Base-by-base conservation (phyloP, 495 filamentous ascomycete species). In the Daldinia caldariorum region DNA sequence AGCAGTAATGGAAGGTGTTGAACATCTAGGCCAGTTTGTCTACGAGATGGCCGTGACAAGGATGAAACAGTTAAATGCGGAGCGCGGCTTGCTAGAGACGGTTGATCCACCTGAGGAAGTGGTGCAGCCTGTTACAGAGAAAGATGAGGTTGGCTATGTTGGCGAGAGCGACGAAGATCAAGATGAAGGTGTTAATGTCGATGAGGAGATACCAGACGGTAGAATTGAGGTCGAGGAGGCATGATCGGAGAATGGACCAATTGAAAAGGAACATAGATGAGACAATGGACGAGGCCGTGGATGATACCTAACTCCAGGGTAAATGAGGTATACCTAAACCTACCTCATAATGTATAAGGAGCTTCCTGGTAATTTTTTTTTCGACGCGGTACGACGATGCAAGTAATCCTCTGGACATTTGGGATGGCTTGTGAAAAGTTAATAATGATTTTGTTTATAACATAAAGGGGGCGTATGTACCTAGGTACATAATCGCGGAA, bases 11-110 rank as follows among this genome's bases (percentile, higher is more conserved):
- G 92, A 92, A 73, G 88, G 92, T 34, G 88, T 97, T 7, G 95
- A 97, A 80, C 95, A 99, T 84, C 80, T 99, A 38, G 96, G 95
- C 5, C 92, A 97, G 80, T 98, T 97, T 80, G 95, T 99, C 22
- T 97, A 89, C 80, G 93, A 99, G 81, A 98, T 99, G 93, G 94
- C 94, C 12, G 84, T 90, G 71, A 92, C 94, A 20, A 95, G 91
- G 78, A 80, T 97, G 6, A 77, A 82, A 74, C 80, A 85, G 74
- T 58, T 86, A 54, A 76, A 79, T 41, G 80, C 75, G 35, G 80
- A 84, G 66, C 72, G 80, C 50, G 79, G 79, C 9, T 63, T 83
- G 41, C 62, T 68, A 0, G 80, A 67, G 41, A 38, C 34, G 58
- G 61, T 53, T 8, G 73, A 66, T 12, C 56, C 74, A 4, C 61